Conservation (phyloP, 2,329 filamentous ascomycete genomes). For the Paecilomyces fulvus region DNA sequence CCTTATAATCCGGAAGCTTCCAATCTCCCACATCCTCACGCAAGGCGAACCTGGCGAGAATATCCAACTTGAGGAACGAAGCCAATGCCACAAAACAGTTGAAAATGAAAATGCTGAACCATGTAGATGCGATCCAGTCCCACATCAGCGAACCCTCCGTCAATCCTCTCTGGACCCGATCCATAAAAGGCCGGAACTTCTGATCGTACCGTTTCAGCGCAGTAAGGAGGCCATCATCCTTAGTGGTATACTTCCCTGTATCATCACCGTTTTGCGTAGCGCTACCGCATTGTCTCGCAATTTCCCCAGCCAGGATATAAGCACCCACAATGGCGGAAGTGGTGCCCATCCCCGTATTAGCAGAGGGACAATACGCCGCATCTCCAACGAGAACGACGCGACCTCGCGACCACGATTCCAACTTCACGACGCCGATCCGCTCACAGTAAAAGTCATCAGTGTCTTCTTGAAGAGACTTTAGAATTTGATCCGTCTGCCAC, state of each 20-base stretch:
- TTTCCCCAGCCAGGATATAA: constrained; percentile 26
- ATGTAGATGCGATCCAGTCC: constrained; percentile 17
- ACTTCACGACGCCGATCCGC: constrained; percentile 37
- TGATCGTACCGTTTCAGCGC: constrained; percentile 39
- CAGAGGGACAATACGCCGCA: constrained; percentile 43
- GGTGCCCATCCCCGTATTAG: constrained; percentile 46
- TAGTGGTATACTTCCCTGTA: constrained; percentile 5
- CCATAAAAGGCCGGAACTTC: constrained; percentile 39
- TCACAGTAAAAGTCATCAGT: constrained; percentile 41
- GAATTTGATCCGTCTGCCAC: constrained; percentile 38
- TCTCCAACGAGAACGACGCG: constrained; percentile 48
- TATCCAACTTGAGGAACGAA: constrained; percentile 28
- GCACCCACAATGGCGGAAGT: constrained; percentile 39
- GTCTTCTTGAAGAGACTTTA: constrained; percentile 32
- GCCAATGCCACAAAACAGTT: constrained; percentile 21
- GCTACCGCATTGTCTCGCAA: constrained; percentile 15
- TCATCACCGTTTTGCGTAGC: constrained; percentile 16
- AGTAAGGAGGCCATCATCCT: constrained; percentile 19
- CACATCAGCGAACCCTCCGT: constrained; percentile 4
- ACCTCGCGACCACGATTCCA: constrained; percentile 37
- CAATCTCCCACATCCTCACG: constrained; percentile 26
- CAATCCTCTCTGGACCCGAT: constrained; percentile 30
- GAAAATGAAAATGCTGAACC: constrained; percentile 23
- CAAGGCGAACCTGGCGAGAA: constrained; percentile 22
- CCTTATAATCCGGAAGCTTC: constrained; percentile 31